Base-by-base conservation (phyloP, 1,139 yeast species). In the Lodderomyces parapsilosis region DNA sequence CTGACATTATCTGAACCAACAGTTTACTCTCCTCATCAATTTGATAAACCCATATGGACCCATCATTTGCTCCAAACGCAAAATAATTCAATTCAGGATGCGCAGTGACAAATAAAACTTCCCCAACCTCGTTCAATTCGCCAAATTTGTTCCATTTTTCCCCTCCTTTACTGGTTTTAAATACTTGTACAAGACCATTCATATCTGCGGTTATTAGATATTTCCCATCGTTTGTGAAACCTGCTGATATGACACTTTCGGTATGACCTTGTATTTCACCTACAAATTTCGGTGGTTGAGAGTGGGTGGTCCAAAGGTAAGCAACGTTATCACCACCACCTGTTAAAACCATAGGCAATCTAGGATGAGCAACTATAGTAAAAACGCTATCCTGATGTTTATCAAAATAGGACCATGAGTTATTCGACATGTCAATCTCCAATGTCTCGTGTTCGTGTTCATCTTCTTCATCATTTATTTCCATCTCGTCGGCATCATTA, bases 291-390 rank as follows among this genome's bases (percentile, higher is more conserved):
- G 96, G 90, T 30, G 96, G 95, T 50, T 80, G 83, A 2, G 86
- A 74, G 61, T 89, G 94, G 2, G 95, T 84, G 6, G 96, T 88
- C 98, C 98, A 93, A 55, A 93, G 61, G 62, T 81, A 88, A 0
- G 93, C 97, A 31, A 80, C 72, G 60, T 93, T 85, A 62, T 93
- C 99, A 41, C 97, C 98, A 39, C 97, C 97, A 13, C 95, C 84
- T 15, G 86, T 80, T 5, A 83, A 87, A 45, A 88, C 78, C 71
- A 73, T 62, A 17, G 96, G 96, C 49, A 89, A 71, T 13, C 75
- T 74, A 35, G 97, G 98, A 60, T 90, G 97, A 17, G 81, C 69
- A 45, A 86, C 80, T 14, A 93, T 74, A 19, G 86, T 75, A 63
- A 87, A 93, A 10, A 93, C 79, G 3, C 96, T 85, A 61, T 90